Evolutionary conservation across 2,329 filamentous ascomycete species (phyloP), one percentile per base, ranked within the genome.

Genomic region (Botryotinia narcissicola): DNA sequence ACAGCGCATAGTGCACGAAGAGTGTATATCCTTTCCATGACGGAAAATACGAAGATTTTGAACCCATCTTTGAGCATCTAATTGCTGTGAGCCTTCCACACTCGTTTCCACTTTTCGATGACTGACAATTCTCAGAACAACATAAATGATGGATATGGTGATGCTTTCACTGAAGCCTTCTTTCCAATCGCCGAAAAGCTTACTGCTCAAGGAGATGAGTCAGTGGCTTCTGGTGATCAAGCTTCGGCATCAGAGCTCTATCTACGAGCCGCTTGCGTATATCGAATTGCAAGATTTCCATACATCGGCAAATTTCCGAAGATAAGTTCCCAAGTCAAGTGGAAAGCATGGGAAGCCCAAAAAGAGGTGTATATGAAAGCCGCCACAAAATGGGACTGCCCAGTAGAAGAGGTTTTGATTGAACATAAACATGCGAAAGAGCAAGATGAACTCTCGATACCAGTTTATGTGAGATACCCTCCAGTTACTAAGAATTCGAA

Each of bases 21-120:
- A 86, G 89, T 73, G 85, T 93, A 14, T 92, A 93, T 78, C 90
- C 91, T 0, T 94, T 94, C 84, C 92, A 94, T 84, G 92, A 94
- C 81, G 89, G 90, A 67, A 83, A 85, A 6, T 87, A 87, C 73
- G 85, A 89, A 73, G 92, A 94, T 81, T 93, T 94, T 79, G 86
- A 88, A 77, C 90, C 90, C 29, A 86, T 94, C 46, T 92, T 93
- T 69, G 80, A 87, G n/a, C 83, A 87, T 72, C 83, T 94, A 62
- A 87, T 91, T 66, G 82, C 86, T 75, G 87, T 88, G 81, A 61
- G 40, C 40, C 1, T 48, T n/a, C 35, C 29, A 54, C 37, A 51
- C 54, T 32, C 6, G n/a, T 44, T 42, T 37, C 64, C 35, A 4
- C 46, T 66, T 18, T 72, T 48, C 57, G 46, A 44, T 32, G 16